Evolutionary conservation across 805 yeast genomes (phyloP), one percentile per base, ranked within the genome.

Genomic region (Zygoascus flipseniorum): DNA sequence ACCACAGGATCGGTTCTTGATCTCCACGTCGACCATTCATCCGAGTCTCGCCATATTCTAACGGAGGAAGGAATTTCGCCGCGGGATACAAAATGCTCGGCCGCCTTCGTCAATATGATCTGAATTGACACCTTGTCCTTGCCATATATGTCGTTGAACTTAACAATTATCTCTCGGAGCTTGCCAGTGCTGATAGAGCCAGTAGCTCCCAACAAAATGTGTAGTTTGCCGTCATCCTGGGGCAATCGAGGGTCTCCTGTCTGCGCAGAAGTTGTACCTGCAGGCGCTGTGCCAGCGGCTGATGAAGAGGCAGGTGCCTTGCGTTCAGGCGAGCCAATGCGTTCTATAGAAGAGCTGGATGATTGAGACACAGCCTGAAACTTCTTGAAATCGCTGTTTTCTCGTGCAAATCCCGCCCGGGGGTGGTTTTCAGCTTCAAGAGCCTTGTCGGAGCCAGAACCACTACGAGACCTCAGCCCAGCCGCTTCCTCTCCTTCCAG

Each of bases 11-110:
- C 98, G 52, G 83, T 75, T 56, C 95, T 76, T 46, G 75, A 69
- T 61, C 83, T 82, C 85, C 97, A 92, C n/a, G 84, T 81, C 35
- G 73, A 72, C 99, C 99, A 92, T 70, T 92, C 98, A 66, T 93
- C 99, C 54, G 79, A 78, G 65, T 93, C 97, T 64, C 90, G 78
- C 98, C 98, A 92, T 16, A 90, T 80, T 56, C 83, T 83, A 23
- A 89, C 88, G 61, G 83, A 83, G 16, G 84, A 76, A 20, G 89
- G 78, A 32, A 72, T 68, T 63, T 76, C 82, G 68, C 64, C 80
- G 69, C 71, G 81, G 69, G 69, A 71, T 41, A 72, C 77, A 55
- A 95, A 92, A 65, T 86, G 90, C 56, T 85, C 89, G 0, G 97
- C 96, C 1, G 95, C 80, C 55, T 81, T 78, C 4, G 98, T 92